Evolutionary conservation across 345 rosid genomes (phyloP).

Genomic region (Eucalyptus tenuipes): DNA sequence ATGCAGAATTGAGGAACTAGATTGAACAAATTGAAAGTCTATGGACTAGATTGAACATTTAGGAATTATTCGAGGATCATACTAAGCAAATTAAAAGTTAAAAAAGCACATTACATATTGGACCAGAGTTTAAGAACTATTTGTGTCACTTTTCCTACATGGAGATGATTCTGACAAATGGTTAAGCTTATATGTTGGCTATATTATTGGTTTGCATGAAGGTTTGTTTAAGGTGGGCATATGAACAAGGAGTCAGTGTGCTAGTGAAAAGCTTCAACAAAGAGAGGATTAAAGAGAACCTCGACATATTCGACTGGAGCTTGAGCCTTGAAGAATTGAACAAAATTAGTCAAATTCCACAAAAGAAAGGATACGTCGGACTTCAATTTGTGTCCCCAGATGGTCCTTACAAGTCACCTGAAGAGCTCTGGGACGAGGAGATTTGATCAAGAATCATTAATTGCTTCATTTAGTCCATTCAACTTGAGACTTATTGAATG

Average conservation of each 20-base stretch:
- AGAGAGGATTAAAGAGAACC: constrained; percentile 12
- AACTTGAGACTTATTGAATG: not conserved
- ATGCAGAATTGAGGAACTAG: not conserved
- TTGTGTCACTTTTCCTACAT: not conserved
- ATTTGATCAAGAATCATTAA: not conserved
- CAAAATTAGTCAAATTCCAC: constrained; percentile 10
- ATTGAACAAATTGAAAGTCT: not conserved
- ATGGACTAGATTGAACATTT: not conserved
- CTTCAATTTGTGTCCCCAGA: not conserved
- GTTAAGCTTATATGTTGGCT: not conserved
- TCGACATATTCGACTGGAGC: constrained; percentile 14
- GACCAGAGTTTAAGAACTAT: not conserved
- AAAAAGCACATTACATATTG: not conserved
- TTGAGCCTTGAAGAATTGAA: constrained; percentile 4
- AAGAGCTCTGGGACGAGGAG: constrained; percentile 22
- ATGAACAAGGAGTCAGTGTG: constrained; percentile 16
- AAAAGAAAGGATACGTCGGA: not conserved
- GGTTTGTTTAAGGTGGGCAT: constrained; percentile 22
- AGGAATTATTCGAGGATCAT: not conserved
- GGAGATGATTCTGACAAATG: not conserved
- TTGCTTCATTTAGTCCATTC: not conserved
- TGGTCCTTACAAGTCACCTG: constrained; percentile 5
- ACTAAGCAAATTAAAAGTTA: not conserved
- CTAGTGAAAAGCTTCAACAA: constrained; percentile 15
- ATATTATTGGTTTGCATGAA: not conserved